A percentile compares a stretch with the other conserved stretches of the same genome.
Conservation (phyloP, 2,329 filamentous ascomycete genomes). For the Lasiodiplodia sp. region DNA sequence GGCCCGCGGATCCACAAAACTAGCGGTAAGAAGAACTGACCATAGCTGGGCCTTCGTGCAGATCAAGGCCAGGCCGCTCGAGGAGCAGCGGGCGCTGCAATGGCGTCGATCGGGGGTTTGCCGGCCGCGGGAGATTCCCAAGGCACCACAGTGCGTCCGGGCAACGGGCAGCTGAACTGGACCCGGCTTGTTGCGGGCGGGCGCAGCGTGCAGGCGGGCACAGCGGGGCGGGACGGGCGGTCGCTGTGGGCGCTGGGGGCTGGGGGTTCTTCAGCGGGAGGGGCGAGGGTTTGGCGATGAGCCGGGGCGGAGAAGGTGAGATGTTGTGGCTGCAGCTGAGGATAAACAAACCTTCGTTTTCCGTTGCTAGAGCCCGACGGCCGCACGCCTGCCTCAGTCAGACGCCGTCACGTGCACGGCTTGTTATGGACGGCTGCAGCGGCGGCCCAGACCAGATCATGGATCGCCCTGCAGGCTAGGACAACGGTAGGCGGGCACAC, state of each 20-base stretch:
- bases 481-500: background rate
- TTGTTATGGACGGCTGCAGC: constrained; percentile 13
- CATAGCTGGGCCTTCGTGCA: constrained; percentile 19
- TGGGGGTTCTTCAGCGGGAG: background rate
- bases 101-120: constrained; percentile 25
- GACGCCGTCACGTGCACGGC: constrained; percentile 17
- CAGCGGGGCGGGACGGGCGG: background rate
- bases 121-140: constrained; percentile 18
- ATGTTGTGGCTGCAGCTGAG: constrained; percentile 25
- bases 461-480: constrained; percentile 13
- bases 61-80: constrained; percentile 21
- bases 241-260: background rate
- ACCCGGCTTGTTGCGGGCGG: background rate
- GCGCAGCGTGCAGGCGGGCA: background rate
- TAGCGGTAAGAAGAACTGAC: constrained; percentile 27
- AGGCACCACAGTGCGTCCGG: constrained; percentile 17
- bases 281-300: background rate
- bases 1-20: constrained; percentile 28
- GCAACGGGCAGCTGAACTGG: constrained; percentile 19
- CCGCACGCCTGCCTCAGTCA: constrained; percentile 1
- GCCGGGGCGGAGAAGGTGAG: constrained; percentile 5
- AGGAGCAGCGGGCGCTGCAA: constrained; percentile 10
- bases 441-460: background rate
- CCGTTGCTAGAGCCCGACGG: constrained; percentile 23
- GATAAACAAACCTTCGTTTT: constrained; percentile 28